phyloP scores from a whole-genome alignment of 768 basidiomycete genomes.

The Lentinula aciculospora region DNA sequence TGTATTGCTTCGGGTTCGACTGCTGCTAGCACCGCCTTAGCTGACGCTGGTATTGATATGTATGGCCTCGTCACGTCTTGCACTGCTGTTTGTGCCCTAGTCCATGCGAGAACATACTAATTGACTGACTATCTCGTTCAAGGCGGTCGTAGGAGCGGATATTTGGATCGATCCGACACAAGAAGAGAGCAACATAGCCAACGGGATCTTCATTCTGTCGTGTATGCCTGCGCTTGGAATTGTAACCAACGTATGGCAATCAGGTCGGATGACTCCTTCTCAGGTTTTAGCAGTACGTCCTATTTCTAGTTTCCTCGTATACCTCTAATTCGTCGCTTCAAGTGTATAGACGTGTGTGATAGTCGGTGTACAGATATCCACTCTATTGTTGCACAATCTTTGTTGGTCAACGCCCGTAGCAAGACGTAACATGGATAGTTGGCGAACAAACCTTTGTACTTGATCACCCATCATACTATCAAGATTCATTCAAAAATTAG shows the following conservation, averaged over 20 bases:
- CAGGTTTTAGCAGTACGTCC: conserved; percentile 52
- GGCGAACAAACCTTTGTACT: too few species aligned
- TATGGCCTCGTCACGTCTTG: conserved; percentile 83
- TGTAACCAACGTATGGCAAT: conserved; percentile 84
- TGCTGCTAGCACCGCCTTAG: conserved; percentile 86
- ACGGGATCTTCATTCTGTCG: conserved; percentile 70
- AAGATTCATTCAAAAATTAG: too few species aligned
- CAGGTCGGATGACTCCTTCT: conserved; percentile 55
- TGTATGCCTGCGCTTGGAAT: conserved; percentile 85
- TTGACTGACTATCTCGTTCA: conserved; percentile 6
- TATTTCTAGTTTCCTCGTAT: background rate
- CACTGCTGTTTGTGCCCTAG: conserved; percentile 54
- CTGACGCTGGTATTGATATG: conserved; percentile 91
- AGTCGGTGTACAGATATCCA: conserved; percentile 73
- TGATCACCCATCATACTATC: too few species aligned
- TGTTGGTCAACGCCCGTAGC: conserved; percentile 35
- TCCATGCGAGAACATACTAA: conserved; percentile 3
- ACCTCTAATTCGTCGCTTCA: conserved; percentile 4
- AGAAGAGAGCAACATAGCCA: conserved; percentile 52
- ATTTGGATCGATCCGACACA: conserved; percentile 80
- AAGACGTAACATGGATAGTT: background rate
- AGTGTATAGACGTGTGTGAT: conserved; percentile 73
- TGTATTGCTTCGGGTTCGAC: conserved; percentile 83
- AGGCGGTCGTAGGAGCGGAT: conserved; percentile 55
- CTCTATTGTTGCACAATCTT: conserved; percentile 64